A percentile compares a stretch with the other conserved stretches of the same genome.
Evolutionary conservation across 371 early-diverging fungal genomes (phyloP).

Genomic region (Mortierella sp.): DNA sequence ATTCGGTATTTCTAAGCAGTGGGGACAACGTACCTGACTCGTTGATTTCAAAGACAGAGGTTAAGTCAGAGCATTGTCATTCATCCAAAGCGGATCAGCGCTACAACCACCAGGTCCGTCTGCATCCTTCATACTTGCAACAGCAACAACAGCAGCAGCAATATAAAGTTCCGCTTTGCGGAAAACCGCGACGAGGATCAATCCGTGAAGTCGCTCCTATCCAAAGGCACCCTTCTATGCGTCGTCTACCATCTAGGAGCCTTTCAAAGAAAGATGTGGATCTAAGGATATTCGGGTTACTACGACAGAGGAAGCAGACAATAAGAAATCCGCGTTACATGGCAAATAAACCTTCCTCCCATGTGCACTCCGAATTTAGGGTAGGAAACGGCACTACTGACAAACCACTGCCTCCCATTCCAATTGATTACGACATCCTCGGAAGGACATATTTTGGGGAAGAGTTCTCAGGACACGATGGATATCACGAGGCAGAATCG

Average conservation of each 20-base stretch:
- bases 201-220: background rate
- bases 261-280: background rate
- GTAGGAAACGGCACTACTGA: background rate
- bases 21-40: background rate
- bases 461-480: background rate
- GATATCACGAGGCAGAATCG: conserved; percentile 6
- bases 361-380: background rate
- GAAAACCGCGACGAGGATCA: conserved; percentile 3
- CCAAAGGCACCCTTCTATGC: background rate
- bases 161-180: background rate
- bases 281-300: background rate
- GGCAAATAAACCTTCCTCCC: conserved; percentile 6
- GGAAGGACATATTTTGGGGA: background rate
- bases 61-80: background rate
- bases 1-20: background rate
- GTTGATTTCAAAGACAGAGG: background rate
- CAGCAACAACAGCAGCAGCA: background rate
- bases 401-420: conserved; percentile 29
- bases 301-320: background rate
- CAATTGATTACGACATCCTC: background rate
- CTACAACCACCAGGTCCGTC: background rate
- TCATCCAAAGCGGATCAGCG: background rate
- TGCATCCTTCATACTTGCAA: no score
- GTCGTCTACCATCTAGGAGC: background rate
- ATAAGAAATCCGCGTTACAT: conserved; percentile 15